Percentiles rank a stretch among this genome's conserved stretches.
phyloP scores from a whole-genome alignment of 257 asterid genomes.

The Solanum stenotomum region DNA sequence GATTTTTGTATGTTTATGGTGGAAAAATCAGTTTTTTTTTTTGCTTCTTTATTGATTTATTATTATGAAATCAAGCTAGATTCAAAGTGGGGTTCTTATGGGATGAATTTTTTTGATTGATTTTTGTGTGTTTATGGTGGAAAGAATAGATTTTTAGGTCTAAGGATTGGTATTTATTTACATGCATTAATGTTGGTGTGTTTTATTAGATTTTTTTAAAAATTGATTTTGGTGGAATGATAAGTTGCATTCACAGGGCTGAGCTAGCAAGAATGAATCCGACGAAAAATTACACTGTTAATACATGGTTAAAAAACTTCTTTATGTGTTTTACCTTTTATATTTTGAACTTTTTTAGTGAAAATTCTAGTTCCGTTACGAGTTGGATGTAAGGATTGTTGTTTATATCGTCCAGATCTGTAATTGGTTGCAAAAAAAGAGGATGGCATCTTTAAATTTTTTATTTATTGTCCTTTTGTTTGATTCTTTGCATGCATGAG shows the following conservation, averaged over 20 bases:
- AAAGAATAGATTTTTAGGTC: not conserved
- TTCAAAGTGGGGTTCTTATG: not conserved
- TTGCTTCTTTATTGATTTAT: too few species aligned
- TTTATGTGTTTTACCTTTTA: not conserved
- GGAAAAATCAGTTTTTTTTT: not conserved
- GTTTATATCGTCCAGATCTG: not conserved
- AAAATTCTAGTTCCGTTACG: not conserved
- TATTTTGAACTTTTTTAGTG: not conserved
- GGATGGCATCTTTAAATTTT: not conserved
- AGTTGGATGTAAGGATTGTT: not conserved
- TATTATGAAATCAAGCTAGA: too few species aligned
- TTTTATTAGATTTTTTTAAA: too few species aligned
- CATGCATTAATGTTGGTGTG: not conserved
- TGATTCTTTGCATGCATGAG: not conserved
- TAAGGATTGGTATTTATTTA: not conserved
- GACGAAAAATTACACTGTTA: too few species aligned
- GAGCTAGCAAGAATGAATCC: not conserved
- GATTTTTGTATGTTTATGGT: not conserved
- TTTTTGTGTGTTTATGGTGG: not conserved
- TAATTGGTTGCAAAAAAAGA: not conserved
- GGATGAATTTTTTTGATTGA: not conserved
- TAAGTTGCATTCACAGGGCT: not conserved
- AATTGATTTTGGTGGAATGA: not conserved
- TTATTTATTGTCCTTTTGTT: not conserved
- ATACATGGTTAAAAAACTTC: not conserved